Evolutionary conservation across 306 rosid species (phyloP).

Genomic region (Trifolium subterraneum): DNA sequence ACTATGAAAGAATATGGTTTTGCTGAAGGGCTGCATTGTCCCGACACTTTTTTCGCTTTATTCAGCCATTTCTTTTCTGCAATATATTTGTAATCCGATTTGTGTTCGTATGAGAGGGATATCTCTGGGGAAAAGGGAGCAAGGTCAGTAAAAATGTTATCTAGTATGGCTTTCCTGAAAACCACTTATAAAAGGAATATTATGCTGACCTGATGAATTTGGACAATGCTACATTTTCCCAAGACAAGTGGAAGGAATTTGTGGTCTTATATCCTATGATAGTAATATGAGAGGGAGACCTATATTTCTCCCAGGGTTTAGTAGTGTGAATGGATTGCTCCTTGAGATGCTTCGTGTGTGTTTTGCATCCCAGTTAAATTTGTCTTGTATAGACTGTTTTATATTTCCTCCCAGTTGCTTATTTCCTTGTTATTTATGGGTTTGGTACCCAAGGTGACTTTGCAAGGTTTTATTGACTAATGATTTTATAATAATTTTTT

Average conservation of each 20-base stretch:
- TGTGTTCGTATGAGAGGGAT: conserved; percentile 3
- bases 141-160: conserved; percentile 18
- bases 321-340: conserved; percentile 17
- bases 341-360: conserved; percentile 15
- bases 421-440: conserved; percentile 1
- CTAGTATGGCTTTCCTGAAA: conserved; percentile 18
- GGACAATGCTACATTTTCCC: conserved; percentile 26
- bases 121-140: not conserved
- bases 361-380: not conserved
- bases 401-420: conserved; percentile 13
- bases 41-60: conserved; percentile 20
- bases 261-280: not conserved
- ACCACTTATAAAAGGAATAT: not conserved
- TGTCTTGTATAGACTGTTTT: conserved; percentile 10
- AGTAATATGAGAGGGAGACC: conserved; percentile 29
- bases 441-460: conserved; percentile 2
- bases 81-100: conserved; percentile 21
- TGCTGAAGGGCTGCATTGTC: not conserved
- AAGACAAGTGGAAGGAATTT: conserved; percentile 21
- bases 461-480: not conserved
- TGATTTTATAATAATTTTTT: not conserved
- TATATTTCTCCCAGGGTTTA: conserved; percentile 27
- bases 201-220: conserved; percentile 16
- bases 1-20: conserved; percentile 10
- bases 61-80: conserved; percentile 21